A percentile compares a stretch with the other conserved stretches of the same genome.
These are phyloP conservation scores for Irineochytrium annulatum DNA, from an alignment of 192 early-diverging fungal species.

Conservation along the genomic window DNA sequence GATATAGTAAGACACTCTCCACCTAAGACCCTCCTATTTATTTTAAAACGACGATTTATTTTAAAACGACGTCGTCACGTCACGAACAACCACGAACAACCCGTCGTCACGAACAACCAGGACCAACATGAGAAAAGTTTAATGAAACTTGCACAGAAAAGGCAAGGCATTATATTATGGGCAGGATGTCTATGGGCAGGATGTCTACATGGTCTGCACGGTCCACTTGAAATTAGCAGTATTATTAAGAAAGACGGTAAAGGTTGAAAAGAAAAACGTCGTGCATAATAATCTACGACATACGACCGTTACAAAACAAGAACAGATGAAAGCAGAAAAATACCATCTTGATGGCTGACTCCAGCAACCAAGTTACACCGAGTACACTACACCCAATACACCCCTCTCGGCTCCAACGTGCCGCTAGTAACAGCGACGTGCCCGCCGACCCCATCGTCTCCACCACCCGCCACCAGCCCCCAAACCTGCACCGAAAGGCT, in stretches of 20 bases:
- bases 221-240: background rate
- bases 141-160: too few relatives aligned
- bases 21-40: too few relatives aligned
- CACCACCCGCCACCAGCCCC: background rate
- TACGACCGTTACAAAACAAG: background rate
- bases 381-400: background rate
- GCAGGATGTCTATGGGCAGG: too few relatives aligned
- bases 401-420: background rate
- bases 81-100: too few relatives aligned
- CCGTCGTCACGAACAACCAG: too few relatives aligned
- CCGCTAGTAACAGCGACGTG: too few relatives aligned
- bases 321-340: background rate
- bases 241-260: background rate
- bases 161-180: too few relatives aligned
- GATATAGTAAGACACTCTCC: too few relatives aligned
- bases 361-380: background rate
- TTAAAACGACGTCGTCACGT: too few relatives aligned
- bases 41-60: too few relatives aligned
- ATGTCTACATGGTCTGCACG: background rate
- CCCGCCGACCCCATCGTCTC: conserved; percentile 12
- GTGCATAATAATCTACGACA: background rate
- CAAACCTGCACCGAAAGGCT: conserved; percentile 26
- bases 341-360: background rate
- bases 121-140: too few relatives aligned
- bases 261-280: background rate